Evolutionary conservation across 805 yeast genomes (phyloP).

Genomic region (Myxozyma udenii): DNA sequence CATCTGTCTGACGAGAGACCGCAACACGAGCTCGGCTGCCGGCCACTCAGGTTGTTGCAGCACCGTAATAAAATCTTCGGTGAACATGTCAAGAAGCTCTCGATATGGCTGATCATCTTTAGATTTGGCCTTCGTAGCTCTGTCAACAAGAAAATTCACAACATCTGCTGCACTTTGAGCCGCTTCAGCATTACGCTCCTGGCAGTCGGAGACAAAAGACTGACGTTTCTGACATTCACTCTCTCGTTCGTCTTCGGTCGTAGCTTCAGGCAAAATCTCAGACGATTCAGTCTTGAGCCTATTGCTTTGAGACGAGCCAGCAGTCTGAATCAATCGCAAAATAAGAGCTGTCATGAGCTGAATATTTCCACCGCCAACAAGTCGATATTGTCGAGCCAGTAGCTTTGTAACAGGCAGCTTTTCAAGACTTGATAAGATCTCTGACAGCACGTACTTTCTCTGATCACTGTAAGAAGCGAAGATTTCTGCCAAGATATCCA

Average conservation of each 20-base stretch:
- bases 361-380: constrained; percentile 48
- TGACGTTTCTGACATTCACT: constrained; percentile 2
- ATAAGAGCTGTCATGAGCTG: constrained; percentile 51
- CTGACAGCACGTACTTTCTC: constrained; percentile 58
- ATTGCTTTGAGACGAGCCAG: constrained; percentile 32
- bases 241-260: constrained; percentile 16
- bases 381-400: constrained; percentile 44
- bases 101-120: constrained; percentile 28
- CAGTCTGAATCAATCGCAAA: constrained; percentile 45
- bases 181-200: constrained; percentile 22
- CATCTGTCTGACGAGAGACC: constrained; percentile 21
- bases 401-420: constrained; percentile 48
- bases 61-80: constrained; percentile 55
- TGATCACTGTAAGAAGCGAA: constrained; percentile 45
- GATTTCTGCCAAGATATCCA: constrained; percentile 32
- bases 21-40: constrained; percentile 51
- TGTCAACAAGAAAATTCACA: constrained; percentile 29
- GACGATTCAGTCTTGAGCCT: not conserved
- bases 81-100: constrained; percentile 48
- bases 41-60: constrained; percentile 61
- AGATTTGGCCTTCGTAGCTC: constrained; percentile 29
- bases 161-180: constrained; percentile 25
- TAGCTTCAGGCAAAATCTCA: not conserved
- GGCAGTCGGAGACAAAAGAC: constrained; percentile 12
- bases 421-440: constrained; percentile 53